These are phyloP conservation scores for sunflower (Helianthus annuus) DNA, from an alignment of 129 eudicot genomes.

Conservation along the genomic window HanXRQr2.0-SUNRISE NC_035438.2:145602277-145602776, in stretches of 20 bases:
- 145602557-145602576: background rate
- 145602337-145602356: background rate
- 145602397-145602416: conserved; percentile 97
- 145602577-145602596: conserved; percentile 36
- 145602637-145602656: conserved; percentile 75
- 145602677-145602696: conserved; percentile 48
- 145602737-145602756: background rate
- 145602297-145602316: conserved; percentile 7
- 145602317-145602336: background rate
- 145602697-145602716: conserved; percentile 15
- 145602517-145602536: conserved; percentile 58
- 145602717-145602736: conserved; percentile 10
- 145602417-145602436: conserved; percentile 78
- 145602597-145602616: conserved; percentile 75
- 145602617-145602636: conserved; percentile 89
- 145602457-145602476: conserved; percentile 91
- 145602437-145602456: conserved; percentile 93
- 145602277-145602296: conserved; percentile 6
- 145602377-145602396: conserved; percentile 75
- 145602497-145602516: conserved; percentile 83
- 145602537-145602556: conserved; percentile 17
- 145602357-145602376: conserved; percentile 72
- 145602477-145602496: conserved; percentile 81
- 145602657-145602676: conserved; percentile 72
- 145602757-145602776: conserved; percentile 13